Evolutionary conservation across 1,284 basidiomycete species (phyloP), one percentile per base, ranked within the genome.

Genomic region (Malassezia restricta): DNA sequence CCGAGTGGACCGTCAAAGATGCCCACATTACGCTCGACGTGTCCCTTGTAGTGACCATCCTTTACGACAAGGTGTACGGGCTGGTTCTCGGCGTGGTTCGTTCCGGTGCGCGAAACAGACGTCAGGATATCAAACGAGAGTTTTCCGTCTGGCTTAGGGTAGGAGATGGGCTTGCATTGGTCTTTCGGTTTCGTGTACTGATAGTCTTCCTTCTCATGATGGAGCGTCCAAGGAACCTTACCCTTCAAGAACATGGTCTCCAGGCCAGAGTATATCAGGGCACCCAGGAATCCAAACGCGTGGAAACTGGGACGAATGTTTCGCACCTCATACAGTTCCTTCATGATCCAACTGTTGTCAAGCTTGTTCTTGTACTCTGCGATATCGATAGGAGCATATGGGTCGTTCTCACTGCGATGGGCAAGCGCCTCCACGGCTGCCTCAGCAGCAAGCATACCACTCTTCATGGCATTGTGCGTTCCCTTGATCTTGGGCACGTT

Each of bases 381-480:
- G 79, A 96, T 81, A 74, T 94, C 85, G 14, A 82, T 76, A 0
- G 75, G 69, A 11, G 35, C 45, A n/a, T 44, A 49, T 2, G 47
- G 47, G 17, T 45, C 33, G n/a, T 49, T 47, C 38, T 55, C 53
- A 35, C 59, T 54, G 38, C 66, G 68, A 45, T 71, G 62, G 3
- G 72, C 64, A 58, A 91, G 75, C 1, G 81, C 81, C 7, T 83
- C 79, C 64, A 80, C 88, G 0, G 87, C 86, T 0, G 85, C 79
- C 74, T 98, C 92, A 3, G 88, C 94, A 32, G 91, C 92, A 17
- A 96, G 78, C 84, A 96, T 96, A 17, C 92, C 92, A 40, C 85
- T 87, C 78, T 96, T 94, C 92, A 98, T 96, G n/a, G 92, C 91
- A 57, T 92, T 96, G 75, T 98, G 94, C 0, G 91, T 94, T n/a